Base-by-base conservation (phyloP, 2,329 filamentous ascomycete genomes). In the Diplodia mutila region DNA sequence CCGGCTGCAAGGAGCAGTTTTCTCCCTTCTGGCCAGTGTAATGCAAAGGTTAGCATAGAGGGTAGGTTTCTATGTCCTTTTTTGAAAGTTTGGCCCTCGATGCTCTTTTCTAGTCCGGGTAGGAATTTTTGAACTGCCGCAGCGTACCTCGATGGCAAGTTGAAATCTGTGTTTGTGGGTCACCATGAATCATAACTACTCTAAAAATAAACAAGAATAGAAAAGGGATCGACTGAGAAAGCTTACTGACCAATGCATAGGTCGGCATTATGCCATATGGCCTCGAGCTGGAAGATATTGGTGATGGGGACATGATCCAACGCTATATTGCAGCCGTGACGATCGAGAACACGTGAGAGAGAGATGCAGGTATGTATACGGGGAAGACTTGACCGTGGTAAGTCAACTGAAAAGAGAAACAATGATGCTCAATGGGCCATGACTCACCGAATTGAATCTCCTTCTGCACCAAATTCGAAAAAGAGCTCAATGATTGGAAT, bases 221-320 rank as follows among this genome's bases (percentile, higher is more conserved):
- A 42, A 18, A n/a, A 2, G 2, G 3, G 16, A 42, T 18, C 27
- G 8, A 3, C 9, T 2, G 3, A n/a, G 2, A 1, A 0, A 4
- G 7, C 14, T 1, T 11, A 46, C 42, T 46, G 6, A 46, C 42
- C 42, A 21, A 8, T 0, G 7, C 3, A 46, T 8, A 46, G 7
- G n/a, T 46, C 42, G 3, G 7, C 42, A 9, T 46, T n/a, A n/a
- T 11, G 18, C 42, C 42, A 46, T 21, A 46, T 3, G 3, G n/a
- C 18, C 6, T 34, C 11, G 7, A 34, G 32, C 32, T 29, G 4
- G 29, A 8, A 12, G 8, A 9, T 8, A 9, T 11, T 1, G 11
- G 1, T 11, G 1, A 9, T 9, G 32, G 1, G 11, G 9, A 1
- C 6, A 34, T 2, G 5, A 1, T 1, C 1, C 1, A n/a, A 9